Percentiles rank a stretch among this genome's conserved stretches.
Conservation (phyloP, 345 rosid genomes). For the Aurinia saxatilis region DNA sequence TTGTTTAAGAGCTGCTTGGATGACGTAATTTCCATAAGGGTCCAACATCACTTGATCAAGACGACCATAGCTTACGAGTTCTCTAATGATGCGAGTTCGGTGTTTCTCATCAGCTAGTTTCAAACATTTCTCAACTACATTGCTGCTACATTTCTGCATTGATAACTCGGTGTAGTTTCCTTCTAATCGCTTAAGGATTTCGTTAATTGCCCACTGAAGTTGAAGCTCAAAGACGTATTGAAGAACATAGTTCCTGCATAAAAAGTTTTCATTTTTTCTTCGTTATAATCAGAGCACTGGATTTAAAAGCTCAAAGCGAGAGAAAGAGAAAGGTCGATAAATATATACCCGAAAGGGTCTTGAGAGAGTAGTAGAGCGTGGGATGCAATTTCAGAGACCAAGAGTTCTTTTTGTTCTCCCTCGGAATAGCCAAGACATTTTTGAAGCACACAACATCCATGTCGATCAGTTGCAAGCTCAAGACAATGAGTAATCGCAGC, state of each 20-base stretch:
- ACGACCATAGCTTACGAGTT: conserved; percentile 48
- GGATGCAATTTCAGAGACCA: conserved; percentile 49
- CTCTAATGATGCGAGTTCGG: conserved; percentile 37
- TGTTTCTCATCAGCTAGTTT: conserved; percentile 47
- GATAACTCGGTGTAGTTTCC: conserved; percentile 71
- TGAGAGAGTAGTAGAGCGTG: conserved; percentile 68
- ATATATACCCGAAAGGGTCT: conserved; percentile 68
- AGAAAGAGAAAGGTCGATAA: not conserved
- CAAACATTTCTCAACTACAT: conserved; percentile 82
- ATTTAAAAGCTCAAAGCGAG: not conserved
- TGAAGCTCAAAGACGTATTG: conserved; percentile 60
- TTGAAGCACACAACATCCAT: conserved; percentile 84
- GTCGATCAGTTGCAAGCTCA: conserved; percentile 69
- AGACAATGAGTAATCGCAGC: conserved; percentile 62
- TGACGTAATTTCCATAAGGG: conserved; percentile 76
- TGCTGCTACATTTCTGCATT: conserved; percentile 85
- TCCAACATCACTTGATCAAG: conserved; percentile 75
- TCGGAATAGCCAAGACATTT: conserved; percentile 50
- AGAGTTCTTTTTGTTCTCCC: conserved; percentile 39
- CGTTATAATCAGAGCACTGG: not conserved
- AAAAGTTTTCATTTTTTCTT: not conserved
- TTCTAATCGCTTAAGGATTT: conserved; percentile 54
- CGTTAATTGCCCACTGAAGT: conserved; percentile 45
- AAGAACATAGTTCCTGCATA: conserved; percentile 69
- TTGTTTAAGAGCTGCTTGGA: conserved; percentile 68